Base-by-base conservation (phyloP, 331 rosid genomes). In the Prunus yedoensis region DNA sequence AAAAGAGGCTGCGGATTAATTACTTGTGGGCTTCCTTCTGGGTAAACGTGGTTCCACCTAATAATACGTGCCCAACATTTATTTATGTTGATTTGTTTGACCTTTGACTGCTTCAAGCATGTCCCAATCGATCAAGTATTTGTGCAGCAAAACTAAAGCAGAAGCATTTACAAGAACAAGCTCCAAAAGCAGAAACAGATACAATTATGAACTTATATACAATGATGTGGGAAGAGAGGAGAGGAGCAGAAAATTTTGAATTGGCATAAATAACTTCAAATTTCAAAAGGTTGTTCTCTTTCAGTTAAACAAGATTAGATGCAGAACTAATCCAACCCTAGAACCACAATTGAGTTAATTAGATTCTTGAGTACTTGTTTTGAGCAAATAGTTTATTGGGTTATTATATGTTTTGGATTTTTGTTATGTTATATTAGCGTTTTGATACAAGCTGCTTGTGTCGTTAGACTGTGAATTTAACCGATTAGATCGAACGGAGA, bases 31-130 rank as follows among this genome's bases (percentile, higher is more conserved):
- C 38, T 38, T 38, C 43, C 51, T 60, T 75, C 79, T 70, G 20
- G 84, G 79, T 66, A 78, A 78, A 85, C 79, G 82, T 78, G 86
- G 77, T 64, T 85, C 41, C 60, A 41, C 74, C 41, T 71, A 66
- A 79, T 80, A 66, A 76, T 67, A 56, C 38, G 68, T 74, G 78
- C 47, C 61, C 20, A 15, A 28, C 43, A 62, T 30, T 73, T 45
- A 14, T 54, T 75, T 49, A 54, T 15, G 11, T 54, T 73, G 14
- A 68, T 30, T 8, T 41, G 57, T 50, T 70, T 71, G 46, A 81
- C 80, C 73, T 38, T 60, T 78, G 79, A 80, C 82, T 64, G 62
- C 62, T 23, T 46, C 49, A 28, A 35, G 25, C n/a, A 65, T 25
- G 59, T 73, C 77, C 38, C 56, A 72, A 23, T 15, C 41, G 0